These are phyloP conservation scores for Botrytis paeoniae DNA, from an alignment of 2,329 filamentous ascomycete species.

Conservation along the genomic window DNA sequence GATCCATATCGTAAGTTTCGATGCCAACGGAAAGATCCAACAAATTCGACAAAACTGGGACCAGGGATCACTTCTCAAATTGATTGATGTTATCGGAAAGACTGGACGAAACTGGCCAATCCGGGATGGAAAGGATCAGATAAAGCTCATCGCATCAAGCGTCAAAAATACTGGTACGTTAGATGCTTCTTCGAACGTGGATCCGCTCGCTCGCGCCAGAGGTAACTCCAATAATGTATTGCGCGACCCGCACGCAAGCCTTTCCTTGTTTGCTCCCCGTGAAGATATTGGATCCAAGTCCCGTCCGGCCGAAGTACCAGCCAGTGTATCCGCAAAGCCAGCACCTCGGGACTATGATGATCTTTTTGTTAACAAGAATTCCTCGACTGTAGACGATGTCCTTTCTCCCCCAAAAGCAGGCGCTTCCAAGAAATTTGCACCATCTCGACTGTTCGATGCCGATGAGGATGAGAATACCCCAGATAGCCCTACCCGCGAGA, in stretches of 20 bases:
- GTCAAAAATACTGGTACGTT: slow-evolving; percentile 48
- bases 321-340: slow-evolving; percentile 68
- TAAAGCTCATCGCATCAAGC: slow-evolving; percentile 67
- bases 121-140: slow-evolving; percentile 79
- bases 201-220: slow-evolving; percentile 46
- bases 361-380: slow-evolving; percentile 56
- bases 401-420: slow-evolving; percentile 44
- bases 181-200: slow-evolving; percentile 34
- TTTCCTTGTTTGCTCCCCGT: slow-evolving; percentile 71
- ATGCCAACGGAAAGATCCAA: slow-evolving; percentile 70
- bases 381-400: slow-evolving; percentile 27
- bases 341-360: slow-evolving; percentile 66
- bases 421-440: slow-evolving; percentile 58
- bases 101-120: slow-evolving; percentile 94
- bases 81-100: slow-evolving; percentile 89
- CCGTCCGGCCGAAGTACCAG: slow-evolving; percentile 52
- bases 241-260: slow-evolving; percentile 65
- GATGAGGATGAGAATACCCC: slow-evolving; percentile 49
- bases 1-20: slow-evolving; percentile 87
- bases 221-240: slow-evolving; percentile 53
- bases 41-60: slow-evolving; percentile 94
- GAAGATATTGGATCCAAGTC: slow-evolving; percentile 55
- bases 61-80: slow-evolving; percentile 86
- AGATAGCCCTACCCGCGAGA: slow-evolving; percentile 42
- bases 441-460: slow-evolving; percentile 62